These are phyloP conservation scores for Colletotrichum musicola DNA, from an alignment of 2,329 filamentous ascomycete species.

Conservation along the genomic window DNA sequence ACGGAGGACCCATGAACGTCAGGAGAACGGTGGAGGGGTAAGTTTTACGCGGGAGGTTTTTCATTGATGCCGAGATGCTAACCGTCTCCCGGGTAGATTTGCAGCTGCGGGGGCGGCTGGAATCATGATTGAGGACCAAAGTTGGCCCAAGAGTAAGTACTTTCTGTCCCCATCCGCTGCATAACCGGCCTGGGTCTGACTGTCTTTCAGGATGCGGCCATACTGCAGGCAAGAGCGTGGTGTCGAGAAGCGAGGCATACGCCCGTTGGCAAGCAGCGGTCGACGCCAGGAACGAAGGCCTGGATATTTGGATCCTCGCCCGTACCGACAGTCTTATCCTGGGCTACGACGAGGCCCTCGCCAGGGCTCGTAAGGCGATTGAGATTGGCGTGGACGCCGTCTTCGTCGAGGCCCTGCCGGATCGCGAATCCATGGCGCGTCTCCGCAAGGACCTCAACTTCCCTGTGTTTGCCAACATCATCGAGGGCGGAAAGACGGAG, in stretches of 20 bases:
- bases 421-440: conserved; percentile 55
- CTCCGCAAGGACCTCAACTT: conserved; percentile 52
- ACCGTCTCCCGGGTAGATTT: neutral
- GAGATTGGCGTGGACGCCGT: conserved; percentile 58
- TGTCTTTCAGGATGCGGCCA: conserved; percentile 47
- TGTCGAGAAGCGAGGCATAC: conserved; percentile 58
- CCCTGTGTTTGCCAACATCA: conserved; percentile 55
- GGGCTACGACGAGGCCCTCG: conserved; percentile 59
- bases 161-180: neutral
- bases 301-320: conserved; percentile 60
- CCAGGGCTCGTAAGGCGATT: conserved; percentile 55
- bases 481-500: conserved; percentile 51
- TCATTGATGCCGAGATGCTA: neutral
- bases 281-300: conserved; percentile 58
- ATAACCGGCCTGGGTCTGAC: neutral
- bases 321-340: conserved; percentile 57
- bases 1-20: conserved; percentile 62
- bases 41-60: neutral
- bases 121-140: conserved; percentile 61
- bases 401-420: conserved; percentile 58
- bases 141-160: conserved; percentile 60
- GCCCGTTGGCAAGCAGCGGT: conserved; percentile 59
- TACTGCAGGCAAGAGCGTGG: conserved; percentile 60
- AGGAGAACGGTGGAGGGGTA: conserved; percentile 58
- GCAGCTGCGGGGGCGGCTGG: conserved; percentile 55